A percentile compares a stretch with the other conserved stretches of the same genome.
Conservation (phyloP, 2,329 filamentous ascomycete genomes). For the Ceratocystis cacaofunesta region DNA sequence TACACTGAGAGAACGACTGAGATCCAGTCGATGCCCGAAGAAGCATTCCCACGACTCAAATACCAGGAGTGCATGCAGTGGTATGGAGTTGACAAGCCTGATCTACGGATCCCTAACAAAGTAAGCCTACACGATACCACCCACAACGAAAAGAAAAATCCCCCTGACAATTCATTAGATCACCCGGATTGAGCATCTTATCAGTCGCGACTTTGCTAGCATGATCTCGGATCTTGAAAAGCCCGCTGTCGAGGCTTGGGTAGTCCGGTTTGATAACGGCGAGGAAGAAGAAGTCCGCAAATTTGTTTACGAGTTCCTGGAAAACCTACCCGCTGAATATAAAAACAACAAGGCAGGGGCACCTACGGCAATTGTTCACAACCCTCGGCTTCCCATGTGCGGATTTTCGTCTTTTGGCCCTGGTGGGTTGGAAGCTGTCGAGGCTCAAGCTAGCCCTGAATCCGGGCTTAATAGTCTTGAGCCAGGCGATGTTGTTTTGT, state of each 20-base stretch:
- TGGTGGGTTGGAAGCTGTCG: slow-evolving; percentile 22
- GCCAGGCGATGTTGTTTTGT: slow-evolving; percentile 63
- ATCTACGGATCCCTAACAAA: slow-evolving; percentile 57
- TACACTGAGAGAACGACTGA: slow-evolving; percentile 1
- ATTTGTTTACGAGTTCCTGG: slow-evolving; percentile 58
- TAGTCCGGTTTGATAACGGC: slow-evolving; percentile 42
- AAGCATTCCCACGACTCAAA: slow-evolving; percentile 42
- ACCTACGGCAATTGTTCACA: slow-evolving; percentile 63
- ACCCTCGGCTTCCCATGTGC: slow-evolving; percentile 56
- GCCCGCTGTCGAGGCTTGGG: slow-evolving; percentile 62
- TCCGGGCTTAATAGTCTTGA: slow-evolving; percentile 29
- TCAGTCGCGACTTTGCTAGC: slow-evolving; percentile 48
- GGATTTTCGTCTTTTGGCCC: slow-evolving; percentile 63
- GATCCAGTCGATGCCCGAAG: slow-evolving; percentile 20
- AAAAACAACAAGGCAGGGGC: slow-evolving; percentile 58
- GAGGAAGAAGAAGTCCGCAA: slow-evolving; percentile 37
- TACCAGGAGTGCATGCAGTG: slow-evolving; percentile 65
- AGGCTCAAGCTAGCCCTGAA: slow-evolving; percentile 20
- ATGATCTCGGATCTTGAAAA: slow-evolving; percentile 59
- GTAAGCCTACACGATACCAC: slow-evolving; percentile 28
- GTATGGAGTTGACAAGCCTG: slow-evolving; percentile 87
- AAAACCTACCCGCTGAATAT: slow-evolving; percentile 43
- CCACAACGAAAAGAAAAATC: background rate
- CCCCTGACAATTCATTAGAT: slow-evolving; percentile 36
- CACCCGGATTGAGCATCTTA: slow-evolving; percentile 45